A percentile compares a stretch with the other conserved stretches of the same genome.
Evolutionary conservation across 306 rosid genomes (phyloP).

Genomic region (Dryas drummondii): DNA sequence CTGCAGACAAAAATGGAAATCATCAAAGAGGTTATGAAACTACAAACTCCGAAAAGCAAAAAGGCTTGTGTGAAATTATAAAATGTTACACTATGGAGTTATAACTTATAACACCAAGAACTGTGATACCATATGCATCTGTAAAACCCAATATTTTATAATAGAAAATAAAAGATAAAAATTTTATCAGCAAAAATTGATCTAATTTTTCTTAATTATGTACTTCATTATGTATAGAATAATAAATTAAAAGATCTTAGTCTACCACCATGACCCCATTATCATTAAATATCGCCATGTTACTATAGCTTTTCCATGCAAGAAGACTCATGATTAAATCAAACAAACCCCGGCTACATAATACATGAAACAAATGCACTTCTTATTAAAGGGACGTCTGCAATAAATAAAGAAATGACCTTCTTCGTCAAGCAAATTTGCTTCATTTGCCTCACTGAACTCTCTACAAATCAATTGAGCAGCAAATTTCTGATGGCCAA

Average conservation of each 20-base stretch:
- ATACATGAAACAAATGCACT: neutral
- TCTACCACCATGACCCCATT: neutral
- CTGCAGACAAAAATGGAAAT: slow-evolving; percentile 35
- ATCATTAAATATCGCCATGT: neutral
- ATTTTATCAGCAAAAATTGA: neutral
- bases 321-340: neutral
- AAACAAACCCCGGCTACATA: neutral
- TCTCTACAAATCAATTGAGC: slow-evolving; percentile 62
- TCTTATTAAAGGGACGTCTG: neutral
- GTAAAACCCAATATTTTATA: neutral
- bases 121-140: neutral
- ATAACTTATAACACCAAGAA: neutral
- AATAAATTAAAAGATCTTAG: neutral
- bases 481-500: slow-evolving; percentile 52
- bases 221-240: neutral
- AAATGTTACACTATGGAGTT: neutral
- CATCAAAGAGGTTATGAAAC: slow-evolving; percentile 8
- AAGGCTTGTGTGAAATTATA: neutral
- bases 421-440: slow-evolving; percentile 84
- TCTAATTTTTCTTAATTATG: neutral
- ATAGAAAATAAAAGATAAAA: neutral
- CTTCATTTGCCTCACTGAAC: slow-evolving; percentile 75
- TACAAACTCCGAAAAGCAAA: slow-evolving; percentile 5
- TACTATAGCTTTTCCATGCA: neutral
- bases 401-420: slow-evolving; percentile 41